Conservation (phyloP, 2,329 filamentous ascomycete genomes). For the Albifimbria verrucaria region DNA sequence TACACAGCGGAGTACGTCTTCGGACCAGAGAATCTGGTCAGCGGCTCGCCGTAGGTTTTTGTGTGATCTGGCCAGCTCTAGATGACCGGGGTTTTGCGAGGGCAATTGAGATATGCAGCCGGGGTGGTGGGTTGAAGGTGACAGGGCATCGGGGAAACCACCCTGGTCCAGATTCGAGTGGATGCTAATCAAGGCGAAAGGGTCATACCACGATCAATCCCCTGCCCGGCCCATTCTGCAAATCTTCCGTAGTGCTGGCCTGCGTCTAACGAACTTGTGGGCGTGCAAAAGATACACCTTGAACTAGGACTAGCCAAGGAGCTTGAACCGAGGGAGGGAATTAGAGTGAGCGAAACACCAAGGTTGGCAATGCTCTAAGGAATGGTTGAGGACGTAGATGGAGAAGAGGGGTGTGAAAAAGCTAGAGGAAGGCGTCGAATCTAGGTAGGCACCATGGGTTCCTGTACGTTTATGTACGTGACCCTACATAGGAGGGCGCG, state of each 20-base stretch:
- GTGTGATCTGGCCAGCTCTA: slow-evolving; percentile 40
- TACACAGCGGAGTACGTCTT: slow-evolving; percentile 24
- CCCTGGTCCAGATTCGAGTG: slow-evolving; percentile 33
- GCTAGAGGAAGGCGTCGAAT: not conserved
- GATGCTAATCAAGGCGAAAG: slow-evolving; percentile 35
- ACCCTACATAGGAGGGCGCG: not conserved
- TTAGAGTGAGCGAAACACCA: not conserved
- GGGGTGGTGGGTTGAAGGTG: slow-evolving; percentile 15
- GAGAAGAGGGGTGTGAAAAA: not conserved
- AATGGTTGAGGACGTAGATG: too few relatives aligned
- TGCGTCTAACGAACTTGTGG: not conserved
- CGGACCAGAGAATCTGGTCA: slow-evolving; percentile 29
- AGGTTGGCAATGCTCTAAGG: too few relatives aligned
- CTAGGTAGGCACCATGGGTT: not conserved
- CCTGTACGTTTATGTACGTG: not conserved
- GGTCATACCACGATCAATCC: slow-evolving; percentile 28
- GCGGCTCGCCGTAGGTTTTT: slow-evolving; percentile 44
- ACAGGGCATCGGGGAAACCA: slow-evolving; percentile 30
- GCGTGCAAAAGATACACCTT: not conserved
- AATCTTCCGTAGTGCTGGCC: not conserved
- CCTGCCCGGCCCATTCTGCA: slow-evolving; percentile 10
- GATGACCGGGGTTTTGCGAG: slow-evolving; percentile 5
- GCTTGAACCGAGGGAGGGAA: not conserved
- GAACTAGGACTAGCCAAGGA: too few relatives aligned
- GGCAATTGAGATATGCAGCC: slow-evolving; percentile 37